Base-by-base conservation (phyloP, 805 yeast species). In the Candida verbasci region DNA sequence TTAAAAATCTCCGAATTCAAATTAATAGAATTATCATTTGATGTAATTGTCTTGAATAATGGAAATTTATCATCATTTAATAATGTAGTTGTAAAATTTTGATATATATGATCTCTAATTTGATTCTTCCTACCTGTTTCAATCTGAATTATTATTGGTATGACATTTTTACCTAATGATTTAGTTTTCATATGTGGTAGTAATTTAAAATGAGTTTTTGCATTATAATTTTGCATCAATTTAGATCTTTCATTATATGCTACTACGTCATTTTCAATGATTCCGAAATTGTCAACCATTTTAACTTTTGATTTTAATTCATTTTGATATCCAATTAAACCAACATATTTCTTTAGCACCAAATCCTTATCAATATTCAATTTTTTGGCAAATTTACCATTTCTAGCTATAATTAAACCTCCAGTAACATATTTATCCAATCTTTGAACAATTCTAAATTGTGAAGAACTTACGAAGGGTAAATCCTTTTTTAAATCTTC, bases 111-210 rank as follows among this genome's bases (percentile, higher is more conserved):
- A 22, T 53, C 57, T 24, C 58, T 31, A 23, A 53, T 49, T 33
- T 53, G 58, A 38, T 53, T 52, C 42, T 52, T 53, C 24, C 57
- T 34, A 5, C 58, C 57, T 1, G 57, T 51, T 14, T 39, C 35
- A 12, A 52, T 38, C 29, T 51, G 49, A 24, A 52, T 34, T 4
- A 51, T 33, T 2, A 49, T 35, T 6, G 58, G 58, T 3, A 50
- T 36, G 11, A 35, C 22, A 11, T 23, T 10, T 20, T 41, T 46
- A 5, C 36, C 34, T 7, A 34, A 15, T 4, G n/a, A 15, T 4
- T 28, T 7, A 17, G 30, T 33, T 29, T 37, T 35, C 10, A 41
- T 27, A 6, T 39, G 23, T 11, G 42, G 42, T n/a, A 53, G 39
- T 6, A 52, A 20, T 31, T 46, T 49, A 30, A 48, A 49, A 22